Evolutionary conservation across 169 alveolate genomes (phyloP), one percentile per base, ranked within the genome.

Genomic region (Eimeria praecox): DNA sequence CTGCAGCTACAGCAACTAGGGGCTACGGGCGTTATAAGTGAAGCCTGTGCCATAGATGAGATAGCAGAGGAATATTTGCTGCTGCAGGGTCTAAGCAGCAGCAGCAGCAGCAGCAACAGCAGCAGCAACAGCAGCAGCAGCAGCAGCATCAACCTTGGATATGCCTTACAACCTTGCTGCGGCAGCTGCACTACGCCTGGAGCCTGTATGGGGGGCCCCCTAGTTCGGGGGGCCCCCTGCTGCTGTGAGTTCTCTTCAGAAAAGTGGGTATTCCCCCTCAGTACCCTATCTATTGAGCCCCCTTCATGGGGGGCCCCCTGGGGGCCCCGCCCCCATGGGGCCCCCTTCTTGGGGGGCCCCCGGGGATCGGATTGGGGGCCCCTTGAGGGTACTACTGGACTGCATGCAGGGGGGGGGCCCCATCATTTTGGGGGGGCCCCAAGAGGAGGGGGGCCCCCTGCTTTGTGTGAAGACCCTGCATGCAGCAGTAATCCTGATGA

Each of bases 131-230:
- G 69, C 90, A 42, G 90, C 35, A 24, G 44, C 69, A 42, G 90
- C 69, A 33, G 90, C 69, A 27, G 40, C 88, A 33, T 22, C 46
- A 75, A 40, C 38, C 33, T 62, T 3, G 73, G 73, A 38, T 20
- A 6, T 62, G 40, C 73, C 9, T 14, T 73, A 40, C 44, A 42
- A 71, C 90, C 90, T 1, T 80, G 90, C 90, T 80, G 90, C 66
- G 44, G 90, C 90, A 80, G 44, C 42, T 80, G 90, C 64, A 54
- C 35, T 12, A 30, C 46, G 5, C 90, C 90, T 30, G 69, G 90
- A 38, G 49, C 71, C 90, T 80, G 90, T 71, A 80, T 42, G 42
- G 90, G 90, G 90, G 90, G 90, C 40, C 90, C 90, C 90, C 71
- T 80, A 14, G 44, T 80, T 24, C 24, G 49, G 90, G 90, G 90